Evolutionary conservation across 73 alveolate species (phyloP), one percentile per base, ranked within the genome.

Genomic region (Effrenium voratum): DNA sequence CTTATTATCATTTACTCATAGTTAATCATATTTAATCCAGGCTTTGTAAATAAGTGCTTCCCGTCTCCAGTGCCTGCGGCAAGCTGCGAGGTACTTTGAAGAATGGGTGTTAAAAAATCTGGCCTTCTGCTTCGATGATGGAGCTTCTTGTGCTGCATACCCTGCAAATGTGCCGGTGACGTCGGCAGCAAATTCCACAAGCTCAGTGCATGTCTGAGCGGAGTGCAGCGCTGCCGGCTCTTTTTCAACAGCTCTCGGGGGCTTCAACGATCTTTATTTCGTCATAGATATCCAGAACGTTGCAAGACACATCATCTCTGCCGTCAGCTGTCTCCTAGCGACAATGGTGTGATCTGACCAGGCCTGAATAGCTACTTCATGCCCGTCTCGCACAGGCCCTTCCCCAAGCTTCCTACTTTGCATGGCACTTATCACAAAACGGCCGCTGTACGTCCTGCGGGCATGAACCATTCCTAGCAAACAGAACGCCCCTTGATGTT

Each of bases 211-310:
- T 57, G 28, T 24, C 0, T 8, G 19, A 57, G 72, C 72, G 34
- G n/a, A 26, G 72, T 13, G 72, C 72, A 57, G 72, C 28, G 72
- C 72, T 0, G 28, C 36, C 28, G 19, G 19, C 28, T 26, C 34
- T 57, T 26, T 57, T 32, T 5, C 72, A 57, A 5, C 72, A 15
- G 34, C 72, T 10, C 47, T 10, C 45, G 82, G n/a, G 34, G 38
- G 82, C 38, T 30, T 34, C 47, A 22, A 43, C 24, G 66, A 80
- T 80, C 68, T 24, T 43, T 16, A 90, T 87, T 55, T 90, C 97
- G 75, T 90, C 97, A 41, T 90, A 90, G n/a, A 77, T 87, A 50
- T 90, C 97, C 5, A 90, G 16, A 32, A 90, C 97, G 38, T 68
- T 76, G 43, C 97, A 90, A 1, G 63, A 75, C 43, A 90, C 45